Evolutionary conservation across 2,329 filamentous ascomycete genomes (phyloP), one percentile per base, ranked within the genome.

Genomic region (Claviceps africana): DNA sequence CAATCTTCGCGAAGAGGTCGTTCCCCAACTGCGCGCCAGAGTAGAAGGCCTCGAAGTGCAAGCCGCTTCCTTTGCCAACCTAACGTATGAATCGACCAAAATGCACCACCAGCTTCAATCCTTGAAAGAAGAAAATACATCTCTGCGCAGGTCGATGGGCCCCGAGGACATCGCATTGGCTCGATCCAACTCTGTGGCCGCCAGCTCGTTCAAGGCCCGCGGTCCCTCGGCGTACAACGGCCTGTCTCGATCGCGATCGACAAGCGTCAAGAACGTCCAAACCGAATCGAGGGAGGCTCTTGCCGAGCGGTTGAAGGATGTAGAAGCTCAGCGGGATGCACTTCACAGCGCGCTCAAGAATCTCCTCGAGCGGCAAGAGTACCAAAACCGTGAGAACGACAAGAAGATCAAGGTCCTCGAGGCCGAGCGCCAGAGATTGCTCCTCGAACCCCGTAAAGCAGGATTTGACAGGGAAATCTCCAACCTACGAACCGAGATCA

Each of bases 241-340:
- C 9, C 60, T 88, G 37, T 77, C 79, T 9, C 73, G 85, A 55
- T 84, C 84, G 8, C 73, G 85, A 55, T 84, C 84, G 10, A 78
- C 74, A 61, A 78, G 70, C 43, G 71, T 77, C 43, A 72, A 83
- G 72, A 72, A 62, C 65, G 53, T 48, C 22, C 69, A 66, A 50
- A 67, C 61, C 54, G 78, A 86, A 59, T 81, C 79, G 4, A 76
- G 82, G 51, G 86, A 91, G 51, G 77, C 79, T 11, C 68, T 90
- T 17, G 80, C 83, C 1, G 89, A 95, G 58, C 79, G 86, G 31
- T 75, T 95, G 19, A 95, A 95, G 67, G 91, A 97, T 58, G 83
- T 96, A 11, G 91, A 97, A 68, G 83, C 88, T 44, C 93, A 98
- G 70, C 81, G 93, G 47, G 91, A 98, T 67, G 90, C 91, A 1